Conservation (phyloP, 768 basidiomycete genomes). For the Tephrocybe sp. region DNA sequence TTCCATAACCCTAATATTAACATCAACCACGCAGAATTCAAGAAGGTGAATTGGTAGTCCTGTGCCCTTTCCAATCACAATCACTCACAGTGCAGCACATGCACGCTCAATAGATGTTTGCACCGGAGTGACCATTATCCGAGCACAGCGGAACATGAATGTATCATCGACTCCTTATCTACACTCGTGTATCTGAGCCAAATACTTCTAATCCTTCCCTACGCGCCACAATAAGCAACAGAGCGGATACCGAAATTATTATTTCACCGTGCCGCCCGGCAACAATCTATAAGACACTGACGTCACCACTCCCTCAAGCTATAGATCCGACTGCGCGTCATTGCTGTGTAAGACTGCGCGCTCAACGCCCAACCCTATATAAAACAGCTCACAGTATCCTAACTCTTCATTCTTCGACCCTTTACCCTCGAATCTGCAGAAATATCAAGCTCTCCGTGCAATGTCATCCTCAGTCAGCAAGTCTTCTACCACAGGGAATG, state of each 20-base stretch:
- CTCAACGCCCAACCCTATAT: neutral
- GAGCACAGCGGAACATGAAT: too few relatives aligned
- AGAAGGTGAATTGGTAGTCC: conserved; percentile 12
- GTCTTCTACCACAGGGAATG: conserved; percentile 1
- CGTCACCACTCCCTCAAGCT: neutral
- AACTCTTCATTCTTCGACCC: neutral
- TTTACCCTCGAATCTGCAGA: too few relatives aligned
- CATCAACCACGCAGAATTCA: conserved; percentile 12
- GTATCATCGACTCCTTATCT: too few relatives aligned
- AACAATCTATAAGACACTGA: neutral
- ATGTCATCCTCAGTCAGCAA: conserved; percentile 9
- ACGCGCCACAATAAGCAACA: too few relatives aligned
- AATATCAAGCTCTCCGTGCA: too few relatives aligned
- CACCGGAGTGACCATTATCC: too few relatives aligned
- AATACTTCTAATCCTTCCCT: too few relatives aligned
- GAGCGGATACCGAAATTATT: neutral
- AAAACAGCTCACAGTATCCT: neutral
- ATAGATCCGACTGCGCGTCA: neutral
- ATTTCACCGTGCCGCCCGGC: neutral
- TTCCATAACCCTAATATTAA: neutral
- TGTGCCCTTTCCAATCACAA: too few relatives aligned
- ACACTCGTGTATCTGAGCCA: too few relatives aligned
- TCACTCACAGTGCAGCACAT: too few relatives aligned
- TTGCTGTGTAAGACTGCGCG: neutral
- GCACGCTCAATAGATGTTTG: too few relatives aligned